Percentiles rank a stretch among this genome's conserved stretches.
Evolutionary conservation across 1,139 yeast species (phyloP).

Genomic region (Nakaseomyces kungkrabaensis): DNA sequence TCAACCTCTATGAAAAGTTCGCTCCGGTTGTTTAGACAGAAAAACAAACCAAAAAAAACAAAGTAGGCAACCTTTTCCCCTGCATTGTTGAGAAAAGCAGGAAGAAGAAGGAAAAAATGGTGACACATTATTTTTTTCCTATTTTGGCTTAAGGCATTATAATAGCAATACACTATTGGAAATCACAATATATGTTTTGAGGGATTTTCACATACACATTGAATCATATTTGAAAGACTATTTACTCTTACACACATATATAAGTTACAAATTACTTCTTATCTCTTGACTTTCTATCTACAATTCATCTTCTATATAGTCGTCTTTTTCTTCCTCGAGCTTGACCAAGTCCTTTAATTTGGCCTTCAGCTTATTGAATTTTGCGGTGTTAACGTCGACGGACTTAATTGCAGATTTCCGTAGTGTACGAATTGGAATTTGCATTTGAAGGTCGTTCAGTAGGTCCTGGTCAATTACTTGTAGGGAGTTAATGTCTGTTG

Average conservation of each 20-base stretch:
- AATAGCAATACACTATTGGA: too few relatives aligned
- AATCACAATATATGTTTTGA: too few relatives aligned
- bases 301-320: neutral
- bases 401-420: neutral
- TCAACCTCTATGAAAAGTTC: neutral
- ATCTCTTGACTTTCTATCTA: neutral
- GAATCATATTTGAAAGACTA: too few relatives aligned
- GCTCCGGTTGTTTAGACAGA: neutral
- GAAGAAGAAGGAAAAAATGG: too few relatives aligned
- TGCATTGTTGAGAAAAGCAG: neutral
- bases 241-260: too few relatives aligned
- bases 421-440: conserved; percentile 18
- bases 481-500: conserved; percentile 70
- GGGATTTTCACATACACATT: too few relatives aligned
- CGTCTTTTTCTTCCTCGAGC: neutral
- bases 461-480: conserved; percentile 85
- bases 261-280: too few relatives aligned
- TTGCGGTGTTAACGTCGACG: neutral
- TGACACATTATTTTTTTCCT: too few relatives aligned
- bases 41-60: neutral
- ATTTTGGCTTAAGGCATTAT: too few relatives aligned
- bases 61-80: neutral
- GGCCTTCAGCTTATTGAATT: neutral
- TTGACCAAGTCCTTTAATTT: neutral
- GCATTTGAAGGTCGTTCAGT: conserved; percentile 71